Percentiles rank a stretch among this genome's conserved stretches.
phyloP scores from a whole-genome alignment of 176 grass and related monocot species.

The Puccinellia tenuiflora region DNA sequence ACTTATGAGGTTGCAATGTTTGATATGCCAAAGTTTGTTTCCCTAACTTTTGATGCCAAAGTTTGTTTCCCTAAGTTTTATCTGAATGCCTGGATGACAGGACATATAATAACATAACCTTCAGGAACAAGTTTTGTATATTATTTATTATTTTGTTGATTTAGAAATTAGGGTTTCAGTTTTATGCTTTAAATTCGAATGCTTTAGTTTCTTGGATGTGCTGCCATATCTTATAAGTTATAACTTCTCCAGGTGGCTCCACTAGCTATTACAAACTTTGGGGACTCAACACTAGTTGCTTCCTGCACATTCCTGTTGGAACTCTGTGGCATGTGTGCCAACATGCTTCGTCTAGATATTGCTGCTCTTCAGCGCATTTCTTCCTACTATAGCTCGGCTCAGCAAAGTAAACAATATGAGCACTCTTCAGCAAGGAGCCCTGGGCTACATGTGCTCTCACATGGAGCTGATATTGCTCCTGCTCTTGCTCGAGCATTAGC shows the following conservation, averaged over 20 bases:
- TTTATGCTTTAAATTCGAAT: conserved; percentile 15
- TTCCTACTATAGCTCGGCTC: conserved; percentile 54
- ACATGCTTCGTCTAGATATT: conserved; percentile 93
- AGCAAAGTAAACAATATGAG: conserved; percentile 45
- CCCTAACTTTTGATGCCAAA: conserved; percentile 8
- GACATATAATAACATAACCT: conserved; percentile 1
- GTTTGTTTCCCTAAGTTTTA: background rate
- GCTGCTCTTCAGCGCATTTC: conserved; percentile 75
- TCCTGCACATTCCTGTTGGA: conserved; percentile 81
- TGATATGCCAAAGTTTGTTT: conserved; percentile 5
- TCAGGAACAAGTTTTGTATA: background rate
- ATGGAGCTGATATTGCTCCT: conserved; percentile 50
- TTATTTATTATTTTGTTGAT: conserved; percentile 7
- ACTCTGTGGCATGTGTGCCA: conserved; percentile 91
- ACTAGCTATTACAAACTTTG: conserved; percentile 85
- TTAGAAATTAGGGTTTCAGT: background rate
- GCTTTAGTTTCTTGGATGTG: conserved; percentile 5
- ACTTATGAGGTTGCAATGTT: conserved; percentile 1
- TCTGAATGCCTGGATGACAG: background rate
- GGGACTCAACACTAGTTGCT: conserved; percentile 72
- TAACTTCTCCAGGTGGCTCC: conserved; percentile 55
- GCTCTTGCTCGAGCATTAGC: conserved; percentile 80
- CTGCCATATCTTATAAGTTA: conserved; percentile 13
- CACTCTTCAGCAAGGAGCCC: conserved; percentile 36
- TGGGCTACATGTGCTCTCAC: conserved; percentile 38